These are phyloP conservation scores for Paraleonurus japonicus DNA, from an alignment of 257 asterid genomes.

Conservation along the genomic window DNA sequence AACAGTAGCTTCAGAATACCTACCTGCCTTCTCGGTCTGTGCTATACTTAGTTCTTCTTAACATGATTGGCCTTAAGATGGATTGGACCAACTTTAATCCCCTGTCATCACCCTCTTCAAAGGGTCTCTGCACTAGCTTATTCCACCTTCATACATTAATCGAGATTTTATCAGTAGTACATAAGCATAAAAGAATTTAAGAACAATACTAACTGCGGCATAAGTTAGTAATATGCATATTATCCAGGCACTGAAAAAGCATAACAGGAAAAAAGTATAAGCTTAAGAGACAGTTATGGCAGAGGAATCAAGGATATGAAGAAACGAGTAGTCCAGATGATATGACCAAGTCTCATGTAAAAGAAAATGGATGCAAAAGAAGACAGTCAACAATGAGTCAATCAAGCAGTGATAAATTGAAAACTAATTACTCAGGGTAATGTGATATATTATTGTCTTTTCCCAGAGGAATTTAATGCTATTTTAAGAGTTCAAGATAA, in stretches of 20 bases:
- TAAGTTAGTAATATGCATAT: background rate
- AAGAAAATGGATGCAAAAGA: slow-evolving; percentile 15
- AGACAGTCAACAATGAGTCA: background rate
- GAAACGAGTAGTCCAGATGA: background rate
- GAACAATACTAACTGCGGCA: slow-evolving; percentile 1
- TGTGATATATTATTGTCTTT: background rate
- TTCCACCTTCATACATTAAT: slow-evolving; percentile 67
- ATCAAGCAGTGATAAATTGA: background rate
- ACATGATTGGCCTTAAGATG: slow-evolving; percentile 81
- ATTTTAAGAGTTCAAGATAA: background rate
- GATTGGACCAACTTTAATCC: slow-evolving; percentile 84
- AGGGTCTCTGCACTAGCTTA: slow-evolving; percentile 91
- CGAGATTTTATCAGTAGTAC: slow-evolving; percentile 16
- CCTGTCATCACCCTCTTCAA: slow-evolving; percentile 94
- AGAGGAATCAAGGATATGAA: background rate
- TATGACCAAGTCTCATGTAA: background rate
- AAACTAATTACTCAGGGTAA: background rate
- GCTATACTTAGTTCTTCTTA: slow-evolving; percentile 93
- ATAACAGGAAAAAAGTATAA: background rate
- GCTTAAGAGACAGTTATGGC: slow-evolving; percentile 7
- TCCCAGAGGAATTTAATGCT: background rate
- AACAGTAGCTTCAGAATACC: slow-evolving; percentile 20
- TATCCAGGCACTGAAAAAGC: slow-evolving; percentile 4
- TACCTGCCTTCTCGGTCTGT: slow-evolving; percentile 91
- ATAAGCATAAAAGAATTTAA: slow-evolving; percentile 1